Conservation (phyloP, 2,329 filamentous ascomycete species). For the Drechslera avenae region DNA sequence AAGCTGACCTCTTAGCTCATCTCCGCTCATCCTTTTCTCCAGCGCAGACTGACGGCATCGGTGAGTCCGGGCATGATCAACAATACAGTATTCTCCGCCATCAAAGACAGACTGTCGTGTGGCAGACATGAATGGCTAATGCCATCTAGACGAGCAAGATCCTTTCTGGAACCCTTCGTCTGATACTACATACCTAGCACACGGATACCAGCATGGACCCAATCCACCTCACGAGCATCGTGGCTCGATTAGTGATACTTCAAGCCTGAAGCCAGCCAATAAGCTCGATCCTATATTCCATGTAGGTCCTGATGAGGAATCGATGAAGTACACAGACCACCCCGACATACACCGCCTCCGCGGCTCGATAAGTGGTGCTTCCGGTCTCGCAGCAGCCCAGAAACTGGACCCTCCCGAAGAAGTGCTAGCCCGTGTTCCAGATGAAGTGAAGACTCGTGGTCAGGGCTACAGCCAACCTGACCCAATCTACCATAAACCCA, state of each 20-base stretch:
- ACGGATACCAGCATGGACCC: conserved; percentile 3
- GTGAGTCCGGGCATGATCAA: conserved; percentile 2
- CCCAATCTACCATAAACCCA: conserved; percentile 7
- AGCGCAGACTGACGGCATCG: conserved; percentile 14
- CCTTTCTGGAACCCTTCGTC: conserved; percentile 4
- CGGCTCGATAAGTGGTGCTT: conserved; percentile 14
- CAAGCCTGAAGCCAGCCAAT: conserved; percentile 15
- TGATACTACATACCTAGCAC: conserved; percentile 1
- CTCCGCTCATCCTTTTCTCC: neutral
- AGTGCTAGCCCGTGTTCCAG: neutral
- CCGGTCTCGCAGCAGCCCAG: conserved; percentile 11
- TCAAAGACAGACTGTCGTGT: neutral
- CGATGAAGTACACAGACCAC: conserved; percentile 13
- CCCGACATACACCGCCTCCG: conserved; percentile 13
- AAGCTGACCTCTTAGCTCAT: conserved; percentile 13
- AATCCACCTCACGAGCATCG: conserved; percentile 17
- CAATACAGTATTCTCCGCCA: neutral
- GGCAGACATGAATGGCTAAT: neutral
- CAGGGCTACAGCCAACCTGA: conserved; percentile 10
- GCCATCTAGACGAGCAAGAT: neutral
- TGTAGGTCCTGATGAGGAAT: conserved; percentile 5
- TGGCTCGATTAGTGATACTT: conserved; percentile 17
- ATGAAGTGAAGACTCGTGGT: conserved; percentile 1
- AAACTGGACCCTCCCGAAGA: conserved; percentile 17
- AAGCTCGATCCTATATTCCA: conserved; percentile 21